A percentile compares a stretch with the other conserved stretches of the same genome.
phyloP scores from a whole-genome alignment of 768 basidiomycete species.

The Trametes cubensis region DNA sequence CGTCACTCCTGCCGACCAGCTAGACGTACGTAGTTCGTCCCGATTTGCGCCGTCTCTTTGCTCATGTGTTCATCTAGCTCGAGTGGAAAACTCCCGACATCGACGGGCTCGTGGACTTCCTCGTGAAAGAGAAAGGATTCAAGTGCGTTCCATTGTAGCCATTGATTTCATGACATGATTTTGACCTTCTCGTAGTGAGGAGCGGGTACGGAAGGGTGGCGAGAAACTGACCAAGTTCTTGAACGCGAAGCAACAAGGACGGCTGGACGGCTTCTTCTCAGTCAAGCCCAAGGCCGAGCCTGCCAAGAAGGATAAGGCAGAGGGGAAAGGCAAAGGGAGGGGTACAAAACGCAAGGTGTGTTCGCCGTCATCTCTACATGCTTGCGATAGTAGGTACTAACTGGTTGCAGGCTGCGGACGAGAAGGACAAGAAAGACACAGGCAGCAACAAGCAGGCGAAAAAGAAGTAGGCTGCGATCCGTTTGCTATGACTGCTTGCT shows the following conservation, averaged over 20 bases:
- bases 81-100: constrained; percentile 95
- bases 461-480: constrained; percentile 37
- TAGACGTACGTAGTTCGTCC: constrained; percentile 61
- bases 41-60: not conserved
- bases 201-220: constrained; percentile 92
- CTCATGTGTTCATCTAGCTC: constrained; percentile 50
- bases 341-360: constrained; percentile 57
- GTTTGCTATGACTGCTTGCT: not conserved
- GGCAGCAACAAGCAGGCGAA: constrained; percentile 45
- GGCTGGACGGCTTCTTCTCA: constrained; percentile 94
- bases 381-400: too few relatives aligned
- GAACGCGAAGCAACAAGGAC: constrained; percentile 91
- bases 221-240: constrained; percentile 90
- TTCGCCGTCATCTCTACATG: not conserved
- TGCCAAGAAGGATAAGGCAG: constrained; percentile 43
- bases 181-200: constrained; percentile 65
- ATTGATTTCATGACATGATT: not conserved
- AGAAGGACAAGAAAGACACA: constrained; percentile 39
- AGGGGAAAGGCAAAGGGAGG: constrained; percentile 40
- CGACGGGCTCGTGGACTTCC: constrained; percentile 90
- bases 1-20: constrained; percentile 79
- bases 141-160: constrained; percentile 56
- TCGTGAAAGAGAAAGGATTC: constrained; percentile 96
- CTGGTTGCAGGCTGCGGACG: constrained; percentile 26
- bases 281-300: constrained; percentile 62